These are phyloP conservation scores for Penicillium sp. DNA, from an alignment of 2,329 filamentous ascomycete genomes.

Conservation along the genomic window DNA sequence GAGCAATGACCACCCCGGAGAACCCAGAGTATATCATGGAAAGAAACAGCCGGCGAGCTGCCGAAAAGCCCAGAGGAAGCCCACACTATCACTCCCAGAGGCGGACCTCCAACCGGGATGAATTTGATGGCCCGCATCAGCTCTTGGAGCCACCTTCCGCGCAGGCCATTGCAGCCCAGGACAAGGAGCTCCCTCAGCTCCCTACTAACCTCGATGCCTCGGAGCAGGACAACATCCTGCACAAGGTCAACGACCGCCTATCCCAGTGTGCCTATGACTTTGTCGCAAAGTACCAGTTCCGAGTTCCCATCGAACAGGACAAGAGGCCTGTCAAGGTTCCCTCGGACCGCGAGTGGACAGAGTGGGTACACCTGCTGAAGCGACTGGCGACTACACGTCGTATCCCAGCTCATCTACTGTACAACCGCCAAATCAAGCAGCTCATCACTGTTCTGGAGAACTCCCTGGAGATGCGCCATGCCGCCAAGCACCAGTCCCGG, in stretches of 20 bases:
- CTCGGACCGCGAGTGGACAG: conserved; percentile 83
- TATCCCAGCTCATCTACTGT: conserved; percentile 79
- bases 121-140: conserved; percentile 86
- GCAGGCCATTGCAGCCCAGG: conserved; percentile 72
- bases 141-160: conserved; percentile 72
- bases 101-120: conserved; percentile 78
- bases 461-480: conserved; percentile 83
- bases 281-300: conserved; percentile 87
- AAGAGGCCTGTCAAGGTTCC: conserved; percentile 75
- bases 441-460: conserved; percentile 87
- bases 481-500: conserved; percentile 78
- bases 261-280: conserved; percentile 88
- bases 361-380: conserved; percentile 88
- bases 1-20: conserved; percentile 35
- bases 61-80: conserved; percentile 34
- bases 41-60: conserved; percentile 34
- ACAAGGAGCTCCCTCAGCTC: conserved; percentile 77
- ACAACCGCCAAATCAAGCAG: conserved; percentile 89
- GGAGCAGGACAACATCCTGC: conserved; percentile 80
- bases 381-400: conserved; percentile 81
- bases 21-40: conserved; percentile 40
- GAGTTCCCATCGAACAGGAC: conserved; percentile 79
- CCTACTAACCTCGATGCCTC: conserved; percentile 80
- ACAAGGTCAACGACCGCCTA: conserved; percentile 79
- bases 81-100: conserved; percentile 56